Conservation (phyloP, 345 rosid species). For the Trapa bicornis region DNA sequence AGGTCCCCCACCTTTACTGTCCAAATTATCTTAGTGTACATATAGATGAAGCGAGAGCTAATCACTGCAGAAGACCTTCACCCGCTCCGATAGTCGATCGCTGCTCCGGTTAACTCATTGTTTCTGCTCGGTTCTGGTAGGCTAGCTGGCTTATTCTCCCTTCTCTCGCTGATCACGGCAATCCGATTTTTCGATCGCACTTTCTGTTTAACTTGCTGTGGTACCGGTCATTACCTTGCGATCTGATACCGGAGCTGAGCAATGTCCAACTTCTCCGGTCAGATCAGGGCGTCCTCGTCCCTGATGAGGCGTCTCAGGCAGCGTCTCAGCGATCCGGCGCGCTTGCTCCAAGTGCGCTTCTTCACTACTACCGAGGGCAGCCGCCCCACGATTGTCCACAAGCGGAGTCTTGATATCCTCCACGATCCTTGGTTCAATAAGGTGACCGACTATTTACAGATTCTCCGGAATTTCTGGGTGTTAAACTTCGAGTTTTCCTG, state of each 20-base stretch:
- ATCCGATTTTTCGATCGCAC: neutral
- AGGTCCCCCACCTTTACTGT: too few species aligned
- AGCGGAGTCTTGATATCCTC: conserved; percentile 91
- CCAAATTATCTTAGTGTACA: too few species aligned
- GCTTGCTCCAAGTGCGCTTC: conserved; percentile 27
- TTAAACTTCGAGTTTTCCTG: neutral
- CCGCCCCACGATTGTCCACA: conserved; percentile 84
- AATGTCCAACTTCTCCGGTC: conserved; percentile 12
- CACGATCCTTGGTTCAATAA: conserved; percentile 99
- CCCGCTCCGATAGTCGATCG: too few species aligned
- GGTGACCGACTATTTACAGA: conserved; percentile 17
- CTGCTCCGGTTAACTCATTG: neutral
- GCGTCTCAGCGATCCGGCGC: conserved; percentile 7
- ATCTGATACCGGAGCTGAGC: neutral
- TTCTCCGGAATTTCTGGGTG: neutral
- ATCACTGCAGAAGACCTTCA: too few species aligned
- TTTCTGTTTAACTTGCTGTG: neutral
- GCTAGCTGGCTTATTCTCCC: neutral
- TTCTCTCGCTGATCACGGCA: neutral
- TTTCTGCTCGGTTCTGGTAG: neutral
- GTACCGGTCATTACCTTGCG: neutral
- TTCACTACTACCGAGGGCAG: conserved; percentile 81
- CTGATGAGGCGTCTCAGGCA: conserved; percentile 35
- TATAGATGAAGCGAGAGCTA: too few species aligned
- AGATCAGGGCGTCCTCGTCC: conserved; percentile 39